Percentiles rank a stretch among this genome's conserved stretches.
Evolutionary conservation across 805 yeast species (phyloP).

Genomic region (Maudiozyma turicensis): DNA sequence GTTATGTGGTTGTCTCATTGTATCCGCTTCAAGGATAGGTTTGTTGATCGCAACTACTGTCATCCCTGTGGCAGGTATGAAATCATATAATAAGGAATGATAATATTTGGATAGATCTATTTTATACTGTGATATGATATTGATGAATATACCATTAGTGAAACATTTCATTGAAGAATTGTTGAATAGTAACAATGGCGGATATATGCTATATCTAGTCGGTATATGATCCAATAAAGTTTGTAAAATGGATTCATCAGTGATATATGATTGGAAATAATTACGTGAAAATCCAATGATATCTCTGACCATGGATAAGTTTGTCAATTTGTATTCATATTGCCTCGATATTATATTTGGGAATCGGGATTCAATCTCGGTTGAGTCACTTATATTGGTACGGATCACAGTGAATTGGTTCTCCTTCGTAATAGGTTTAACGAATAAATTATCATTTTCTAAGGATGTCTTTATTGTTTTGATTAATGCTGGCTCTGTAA

Average conservation of each 20-base stretch:
- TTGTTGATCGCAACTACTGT: constrained; percentile 65
- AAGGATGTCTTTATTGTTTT: constrained; percentile 19
- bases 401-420: constrained; percentile 12
- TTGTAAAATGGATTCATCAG: constrained; percentile 1
- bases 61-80: constrained; percentile 8
- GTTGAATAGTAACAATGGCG: constrained; percentile 56
- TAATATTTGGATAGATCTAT: constrained; percentile 8
- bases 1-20: constrained; percentile 55
- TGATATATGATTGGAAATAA: constrained; percentile 3
- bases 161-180: constrained; percentile 36
- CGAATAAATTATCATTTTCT: constrained; percentile 12
- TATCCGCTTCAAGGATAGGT: constrained; percentile 50
- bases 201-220: constrained; percentile 49
- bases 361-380: background rate
- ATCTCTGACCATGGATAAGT: background rate
- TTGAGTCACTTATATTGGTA: constrained; percentile 11
- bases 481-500: constrained; percentile 10
- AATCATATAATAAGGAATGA: constrained; percentile 12
- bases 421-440: constrained; percentile 19
- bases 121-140: background rate
- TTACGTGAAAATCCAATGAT: background rate
- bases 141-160: constrained; percentile 31
- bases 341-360: constrained; percentile 4
- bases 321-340: constrained; percentile 4
- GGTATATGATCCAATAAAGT: constrained; percentile 15